Percentiles rank a stretch among this genome's conserved stretches.
phyloP scores from a whole-genome alignment of 768 basidiomycete genomes.

The Suillus subaureus region DNA sequence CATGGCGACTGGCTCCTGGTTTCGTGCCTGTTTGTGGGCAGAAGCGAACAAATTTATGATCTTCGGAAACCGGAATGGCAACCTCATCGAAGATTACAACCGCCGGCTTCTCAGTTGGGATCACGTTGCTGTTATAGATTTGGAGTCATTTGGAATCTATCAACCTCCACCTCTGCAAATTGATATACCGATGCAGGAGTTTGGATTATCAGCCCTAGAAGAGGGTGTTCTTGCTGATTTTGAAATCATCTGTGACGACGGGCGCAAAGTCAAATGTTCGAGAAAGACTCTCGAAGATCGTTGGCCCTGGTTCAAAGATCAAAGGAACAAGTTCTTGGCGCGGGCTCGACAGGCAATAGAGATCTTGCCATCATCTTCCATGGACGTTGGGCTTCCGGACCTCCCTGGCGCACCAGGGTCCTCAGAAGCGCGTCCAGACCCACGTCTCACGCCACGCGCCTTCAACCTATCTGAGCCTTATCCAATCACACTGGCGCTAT shows the following conservation, averaged over 20 bases:
- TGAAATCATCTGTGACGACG: conserved; percentile 91
- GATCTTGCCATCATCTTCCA: conserved; percentile 57
- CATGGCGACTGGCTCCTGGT: conserved; percentile 90
- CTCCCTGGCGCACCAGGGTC: conserved; percentile 52
- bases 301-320: conserved; percentile 94
- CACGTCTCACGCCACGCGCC: conserved; percentile 76
- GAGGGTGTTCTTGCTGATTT: conserved; percentile 86
- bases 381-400: conserved; percentile 66
- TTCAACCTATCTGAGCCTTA: conserved; percentile 88
- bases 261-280: conserved; percentile 79
- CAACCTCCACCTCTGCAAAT: conserved; percentile 73
- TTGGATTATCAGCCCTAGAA: conserved; percentile 83
- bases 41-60: conserved; percentile 85
- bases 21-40: conserved; percentile 86
- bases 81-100: conserved; percentile 91
- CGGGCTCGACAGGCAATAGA: conserved; percentile 60
- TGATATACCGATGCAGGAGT: conserved; percentile 75
- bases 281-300: conserved; percentile 83
- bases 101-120: conserved; percentile 90
- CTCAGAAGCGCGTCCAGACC: conserved; percentile 65
- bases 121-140: conserved; percentile 85
- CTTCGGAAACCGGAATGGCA: conserved; percentile 88
- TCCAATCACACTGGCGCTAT: conserved; percentile 81
- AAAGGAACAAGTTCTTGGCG: conserved; percentile 59
- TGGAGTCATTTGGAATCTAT: conserved; percentile 96